These are phyloP conservation scores for Hymenotorrendiella dingleyae DNA, from an alignment of 2,329 filamentous ascomycete genomes.

Conservation along the genomic window DNA sequence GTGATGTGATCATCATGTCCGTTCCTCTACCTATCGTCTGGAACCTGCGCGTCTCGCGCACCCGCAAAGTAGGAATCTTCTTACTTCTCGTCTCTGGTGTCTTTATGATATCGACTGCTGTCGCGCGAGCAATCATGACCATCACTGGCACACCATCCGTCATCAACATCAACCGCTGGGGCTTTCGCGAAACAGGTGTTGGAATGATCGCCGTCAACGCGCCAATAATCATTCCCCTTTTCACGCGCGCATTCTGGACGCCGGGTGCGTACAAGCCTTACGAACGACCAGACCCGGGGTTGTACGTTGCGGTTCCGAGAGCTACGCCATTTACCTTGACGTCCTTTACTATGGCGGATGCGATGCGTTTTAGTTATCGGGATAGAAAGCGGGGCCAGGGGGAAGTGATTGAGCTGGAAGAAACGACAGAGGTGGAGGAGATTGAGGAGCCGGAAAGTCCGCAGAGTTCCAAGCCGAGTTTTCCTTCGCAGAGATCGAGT, in stretches of 20 bases:
- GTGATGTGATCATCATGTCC: constrained; percentile 30
- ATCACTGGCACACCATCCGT: constrained; percentile 27
- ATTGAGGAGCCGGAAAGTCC: too few species aligned
- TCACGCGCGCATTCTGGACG: constrained; percentile 28
- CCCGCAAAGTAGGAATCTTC: constrained; percentile 30
- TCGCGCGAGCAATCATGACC: constrained; percentile 25
- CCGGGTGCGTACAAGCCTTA: neutral
- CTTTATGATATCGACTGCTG: constrained; percentile 3
- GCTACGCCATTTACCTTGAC: too few species aligned
- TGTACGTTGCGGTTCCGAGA: neutral
- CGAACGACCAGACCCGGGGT: neutral
- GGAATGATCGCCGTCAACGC: constrained; percentile 33
- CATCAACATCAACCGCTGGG: constrained; percentile 34
- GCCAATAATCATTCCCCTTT: constrained; percentile 30
- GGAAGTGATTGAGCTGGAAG: too few species aligned
- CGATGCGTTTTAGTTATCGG: too few species aligned
- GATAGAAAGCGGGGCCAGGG: too few species aligned
- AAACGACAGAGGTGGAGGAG: too few species aligned
- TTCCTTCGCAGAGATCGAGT: too few species aligned
- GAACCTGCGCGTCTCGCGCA: constrained; percentile 27
- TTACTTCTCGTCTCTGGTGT: constrained; percentile 28
- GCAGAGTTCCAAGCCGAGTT: too few species aligned
- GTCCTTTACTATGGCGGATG: too few species aligned
- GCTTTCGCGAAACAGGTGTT: constrained; percentile 33
- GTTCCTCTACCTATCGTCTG: constrained; percentile 33